These are phyloP conservation scores for Vigna radiata DNA, from an alignment of 306 rosid genomes.

Conservation along the genomic window DNA sequence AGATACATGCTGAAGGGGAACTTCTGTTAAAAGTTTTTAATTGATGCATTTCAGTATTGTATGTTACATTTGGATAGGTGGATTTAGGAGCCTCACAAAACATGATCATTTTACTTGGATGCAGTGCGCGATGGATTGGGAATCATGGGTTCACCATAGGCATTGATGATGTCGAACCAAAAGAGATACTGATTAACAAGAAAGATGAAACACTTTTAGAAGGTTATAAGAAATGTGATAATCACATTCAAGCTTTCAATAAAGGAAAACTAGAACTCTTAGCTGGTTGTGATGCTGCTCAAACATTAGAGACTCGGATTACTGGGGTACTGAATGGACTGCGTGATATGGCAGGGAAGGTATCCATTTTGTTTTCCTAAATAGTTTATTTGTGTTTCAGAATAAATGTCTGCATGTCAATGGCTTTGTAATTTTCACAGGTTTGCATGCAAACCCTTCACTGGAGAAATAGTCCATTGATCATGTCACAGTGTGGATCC, in stretches of 20 bases:
- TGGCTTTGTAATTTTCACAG: slow-evolving; percentile 52
- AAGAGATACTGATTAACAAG: slow-evolving; percentile 55
- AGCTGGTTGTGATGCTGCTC: slow-evolving; percentile 96
- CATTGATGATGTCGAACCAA: slow-evolving; percentile 95
- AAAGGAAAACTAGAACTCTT: slow-evolving; percentile 72
- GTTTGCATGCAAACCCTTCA: slow-evolving; percentile 83
- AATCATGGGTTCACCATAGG: slow-evolving; percentile 98
- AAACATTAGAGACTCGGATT: slow-evolving; percentile 76
- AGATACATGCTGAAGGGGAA: not conserved
- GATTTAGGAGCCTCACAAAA: slow-evolving; percentile 34
- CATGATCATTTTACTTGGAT: slow-evolving; percentile 42
- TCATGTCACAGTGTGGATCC: slow-evolving; percentile 98
- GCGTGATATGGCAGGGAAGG: slow-evolving; percentile 77
- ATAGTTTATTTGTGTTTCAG: slow-evolving; percentile 13
- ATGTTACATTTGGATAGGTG: slow-evolving; percentile 21
- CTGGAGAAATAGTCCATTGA: slow-evolving; percentile 98
- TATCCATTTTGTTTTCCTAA: slow-evolving; percentile 41
- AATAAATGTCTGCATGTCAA: not conserved
- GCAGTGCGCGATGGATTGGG: slow-evolving; percentile 99
- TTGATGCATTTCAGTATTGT: slow-evolving; percentile 30
- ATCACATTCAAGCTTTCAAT: slow-evolving; percentile 61
- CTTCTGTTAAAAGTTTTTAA: no score
- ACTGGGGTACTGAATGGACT: slow-evolving; percentile 64
- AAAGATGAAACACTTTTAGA: slow-evolving; percentile 62
- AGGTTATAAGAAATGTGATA: slow-evolving; percentile 68